These are phyloP conservation scores for Pleurozium schreberi DNA, from an alignment of 225 moss, liverwort and hornwort genomes.

Conservation along the genomic window DNA sequence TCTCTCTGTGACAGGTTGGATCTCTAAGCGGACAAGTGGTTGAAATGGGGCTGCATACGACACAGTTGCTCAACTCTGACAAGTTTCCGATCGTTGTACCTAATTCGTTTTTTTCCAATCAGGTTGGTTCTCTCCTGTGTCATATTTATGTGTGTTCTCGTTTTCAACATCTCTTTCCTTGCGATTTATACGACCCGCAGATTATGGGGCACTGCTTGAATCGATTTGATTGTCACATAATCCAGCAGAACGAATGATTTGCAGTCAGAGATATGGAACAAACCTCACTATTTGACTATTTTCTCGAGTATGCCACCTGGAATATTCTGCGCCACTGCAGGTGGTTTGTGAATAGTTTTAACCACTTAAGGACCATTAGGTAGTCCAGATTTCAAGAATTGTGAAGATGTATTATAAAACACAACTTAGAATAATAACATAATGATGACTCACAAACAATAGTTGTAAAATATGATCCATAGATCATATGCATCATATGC, in stretches of 20 bases:
- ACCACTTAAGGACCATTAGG: too few species aligned
- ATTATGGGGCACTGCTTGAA: neutral
- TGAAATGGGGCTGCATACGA: conserved; percentile 82
- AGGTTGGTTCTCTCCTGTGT: conserved; percentile 18
- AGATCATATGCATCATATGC: too few species aligned
- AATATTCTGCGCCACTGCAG: neutral
- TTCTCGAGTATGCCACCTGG: neutral
- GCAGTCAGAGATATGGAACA: neutral
- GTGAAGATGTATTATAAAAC: too few species aligned
- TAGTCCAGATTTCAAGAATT: too few species aligned
- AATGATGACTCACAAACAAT: too few species aligned
- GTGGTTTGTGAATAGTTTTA: neutral
- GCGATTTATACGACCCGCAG: neutral
- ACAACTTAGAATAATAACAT: too few species aligned
- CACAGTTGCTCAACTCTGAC: conserved; percentile 63
- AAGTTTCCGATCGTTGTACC: conserved; percentile 73
- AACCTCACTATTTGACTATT: neutral
- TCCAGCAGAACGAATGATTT: neutral
- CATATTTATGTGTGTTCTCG: neutral
- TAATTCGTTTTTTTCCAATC: conserved; percentile 79
- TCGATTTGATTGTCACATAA: neutral
- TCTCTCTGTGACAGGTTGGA: conserved; percentile 45
- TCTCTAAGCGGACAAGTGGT: conserved; percentile 67
- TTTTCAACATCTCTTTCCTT: neutral
- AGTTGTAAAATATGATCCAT: too few species aligned